Evolutionary conservation across 2,329 filamentous ascomycete genomes (phyloP), one percentile per base, ranked within the genome.

Genomic region (Beauveria sp.): DNA sequence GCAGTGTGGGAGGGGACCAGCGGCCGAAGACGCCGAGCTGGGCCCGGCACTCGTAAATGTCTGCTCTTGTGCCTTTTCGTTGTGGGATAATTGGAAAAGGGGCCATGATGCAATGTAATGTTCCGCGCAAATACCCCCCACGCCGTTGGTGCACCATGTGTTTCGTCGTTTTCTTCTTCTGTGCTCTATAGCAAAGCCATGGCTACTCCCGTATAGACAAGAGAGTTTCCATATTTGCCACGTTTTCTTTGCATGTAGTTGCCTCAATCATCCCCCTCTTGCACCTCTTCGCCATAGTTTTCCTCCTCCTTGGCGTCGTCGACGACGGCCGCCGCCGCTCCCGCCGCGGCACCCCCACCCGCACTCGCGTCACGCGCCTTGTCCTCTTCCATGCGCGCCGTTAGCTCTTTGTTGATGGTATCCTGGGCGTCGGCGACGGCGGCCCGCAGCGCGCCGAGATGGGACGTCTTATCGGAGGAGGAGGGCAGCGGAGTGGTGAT

Each of bases 211-310:
- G 12, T 5, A 16, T 16, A 37, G 34, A 16, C 5, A 16, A 37
- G 14, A 14, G 34, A 37, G 14, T 37, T 37, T 16, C 16, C 18
- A 22, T 30, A 8, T 14, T 41, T 41, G 50, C n/a, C 51, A 37
- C 24, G 5, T 28, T 46, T 28, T 9, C 7, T 14, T 24, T 14
- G n/a, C 34, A 37, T 37, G 28, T 55, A 4, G 10, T 60, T 63
- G 8, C 20, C 37, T 70, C 67, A 72, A 28, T 73, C 72, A 40
- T 83, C 83, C 60, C 89, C 87, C 47, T 89, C 87, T 55, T 87
- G 85, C 14, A 86, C 83, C 72, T 96, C 91, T 73, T 96, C 92
- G 53, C 91, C 92, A 70, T 96, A 96, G 70, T 92, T 89, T 68
- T 90, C 84, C 70, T 91, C 89, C 69, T 87, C 85, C 64, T 82